These are phyloP conservation scores for Colletotrichum chlorophyti DNA, from an alignment of 2,329 filamentous ascomycete species.

Conservation along the genomic window DNA sequence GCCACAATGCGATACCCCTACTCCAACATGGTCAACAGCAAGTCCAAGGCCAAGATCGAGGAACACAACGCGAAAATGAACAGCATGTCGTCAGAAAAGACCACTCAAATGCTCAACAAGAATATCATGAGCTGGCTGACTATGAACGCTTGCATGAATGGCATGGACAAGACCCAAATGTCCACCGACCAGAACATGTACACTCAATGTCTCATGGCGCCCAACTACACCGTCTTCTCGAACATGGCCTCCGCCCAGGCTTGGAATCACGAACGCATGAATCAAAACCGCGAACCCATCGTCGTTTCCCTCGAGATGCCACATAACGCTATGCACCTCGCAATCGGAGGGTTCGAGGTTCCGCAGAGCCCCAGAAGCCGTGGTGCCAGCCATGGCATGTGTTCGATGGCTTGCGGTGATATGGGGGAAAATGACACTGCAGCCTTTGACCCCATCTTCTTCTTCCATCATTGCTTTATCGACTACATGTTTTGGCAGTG, in stretches of 20 bases:
- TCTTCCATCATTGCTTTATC: constrained; percentile 40
- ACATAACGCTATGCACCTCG: constrained; percentile 37
- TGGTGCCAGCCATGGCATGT: neutral
- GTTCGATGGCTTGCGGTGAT: constrained; percentile 38
- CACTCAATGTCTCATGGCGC: constrained; percentile 34
- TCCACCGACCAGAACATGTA: constrained; percentile 24
- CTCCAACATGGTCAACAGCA: constrained; percentile 33
- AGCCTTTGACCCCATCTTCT: constrained; percentile 43
- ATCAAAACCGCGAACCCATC: constrained; percentile 3
- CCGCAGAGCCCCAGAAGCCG: neutral
- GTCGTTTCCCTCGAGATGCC: constrained; percentile 35
- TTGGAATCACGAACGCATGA: constrained; percentile 27
- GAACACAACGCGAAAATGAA: neutral
- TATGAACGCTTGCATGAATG: constrained; percentile 7
- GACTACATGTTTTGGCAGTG: constrained; percentile 39
- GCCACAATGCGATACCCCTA: constrained; percentile 34
- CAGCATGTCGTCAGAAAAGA: neutral
- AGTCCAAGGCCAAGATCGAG: constrained; percentile 23
- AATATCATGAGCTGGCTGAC: constrained; percentile 26
- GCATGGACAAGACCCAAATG: neutral
- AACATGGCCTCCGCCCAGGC: constrained; percentile 34
- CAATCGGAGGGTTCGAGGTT: constrained; percentile 34
- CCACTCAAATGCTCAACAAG: constrained; percentile 36
- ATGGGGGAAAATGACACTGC: constrained; percentile 43
- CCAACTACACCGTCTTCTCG: constrained; percentile 42